Percentiles rank a stretch among this genome's conserved stretches.
phyloP scores from a whole-genome alignment of 495 filamentous ascomycete species.

The Penicillium robsamsonii region DNA sequence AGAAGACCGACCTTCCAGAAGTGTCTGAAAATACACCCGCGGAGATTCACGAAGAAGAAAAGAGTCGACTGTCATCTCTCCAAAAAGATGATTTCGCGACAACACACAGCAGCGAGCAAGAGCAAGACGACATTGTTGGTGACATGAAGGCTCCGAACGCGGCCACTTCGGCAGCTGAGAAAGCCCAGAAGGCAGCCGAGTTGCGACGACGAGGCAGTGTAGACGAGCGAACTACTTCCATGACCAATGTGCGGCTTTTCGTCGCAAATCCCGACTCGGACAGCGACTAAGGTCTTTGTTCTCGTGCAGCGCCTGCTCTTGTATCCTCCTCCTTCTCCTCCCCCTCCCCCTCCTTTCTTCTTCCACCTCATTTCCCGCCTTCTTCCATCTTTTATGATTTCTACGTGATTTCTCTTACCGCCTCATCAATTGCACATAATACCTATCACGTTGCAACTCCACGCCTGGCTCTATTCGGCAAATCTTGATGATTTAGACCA shows the following conservation, averaged over 20 bases:
- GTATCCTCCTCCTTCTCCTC: conserved; percentile 3
- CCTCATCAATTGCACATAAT: conserved; percentile 29
- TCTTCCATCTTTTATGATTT: conserved; percentile 17
- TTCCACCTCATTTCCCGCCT: conserved; percentile 9
- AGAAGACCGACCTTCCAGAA: conserved; percentile 50
- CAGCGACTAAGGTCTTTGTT: conserved; percentile 50
- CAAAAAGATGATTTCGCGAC: conserved; percentile 47
- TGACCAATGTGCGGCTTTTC: conserved; percentile 82
- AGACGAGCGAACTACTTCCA: conserved; percentile 81
- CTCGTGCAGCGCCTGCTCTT: conserved; percentile 9
- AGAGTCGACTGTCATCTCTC: conserved; percentile 39
- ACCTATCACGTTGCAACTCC: conserved; percentile 16
- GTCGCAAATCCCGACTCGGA: conserved; percentile 87
- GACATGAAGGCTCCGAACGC: conserved; percentile 50
- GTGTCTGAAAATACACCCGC: conserved; percentile 54
- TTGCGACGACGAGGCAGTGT: conserved; percentile 84
- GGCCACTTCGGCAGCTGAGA: conserved; percentile 52
- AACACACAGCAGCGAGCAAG: conserved; percentile 47
- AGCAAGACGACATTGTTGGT: conserved; percentile 54
- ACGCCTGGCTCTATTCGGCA: conserved; percentile 11
- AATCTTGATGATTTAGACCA: conserved; percentile 20
- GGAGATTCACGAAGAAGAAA: conserved; percentile 36
- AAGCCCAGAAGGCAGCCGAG: conserved; percentile 71
- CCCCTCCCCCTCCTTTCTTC: conserved; percentile 12
- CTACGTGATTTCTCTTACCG: conserved; percentile 13